These are phyloP conservation scores for Euphrasia arctica DNA, from an alignment of 305 asterid species.

Conservation along the genomic window DNA sequence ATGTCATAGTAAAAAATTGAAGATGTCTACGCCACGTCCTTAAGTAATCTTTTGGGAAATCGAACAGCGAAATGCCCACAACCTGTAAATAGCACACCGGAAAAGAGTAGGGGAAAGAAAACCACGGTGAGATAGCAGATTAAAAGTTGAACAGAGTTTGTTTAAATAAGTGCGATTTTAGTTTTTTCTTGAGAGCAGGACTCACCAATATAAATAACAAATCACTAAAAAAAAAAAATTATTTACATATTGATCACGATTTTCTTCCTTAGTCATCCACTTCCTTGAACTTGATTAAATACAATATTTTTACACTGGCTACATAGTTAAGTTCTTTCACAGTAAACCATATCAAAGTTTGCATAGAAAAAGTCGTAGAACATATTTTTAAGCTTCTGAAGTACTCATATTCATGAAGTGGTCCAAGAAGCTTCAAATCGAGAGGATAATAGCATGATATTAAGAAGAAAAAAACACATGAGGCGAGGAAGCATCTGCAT, in stretches of 20 bases:
- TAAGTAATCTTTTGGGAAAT: not conserved
- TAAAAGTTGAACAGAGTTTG: not conserved
- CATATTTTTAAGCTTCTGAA: not conserved
- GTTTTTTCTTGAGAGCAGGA: not conserved
- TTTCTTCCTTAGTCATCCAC: no score
- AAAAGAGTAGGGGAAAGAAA: not conserved
- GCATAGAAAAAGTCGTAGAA: no score
- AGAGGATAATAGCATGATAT: not conserved
- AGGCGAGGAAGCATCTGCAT: no score
- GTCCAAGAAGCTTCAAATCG: not conserved
- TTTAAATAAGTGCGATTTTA: not conserved
- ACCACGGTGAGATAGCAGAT: not conserved
- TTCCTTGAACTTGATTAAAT: no score
- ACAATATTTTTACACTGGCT: no score
- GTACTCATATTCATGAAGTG: not conserved
- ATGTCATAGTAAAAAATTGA: not conserved
- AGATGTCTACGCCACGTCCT: not conserved
- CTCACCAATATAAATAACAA: not conserved
- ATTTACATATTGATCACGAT: no score
- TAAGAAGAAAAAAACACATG: no score
- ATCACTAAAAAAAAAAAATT: not conserved
- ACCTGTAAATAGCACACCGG: conserved; percentile 18
- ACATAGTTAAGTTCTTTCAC: no score
- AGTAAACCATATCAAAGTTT: no score
- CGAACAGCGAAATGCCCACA: conserved; percentile 13